Base-by-base conservation (phyloP, 768 basidiomycete genomes). In the Harrya chromipes region DNA sequence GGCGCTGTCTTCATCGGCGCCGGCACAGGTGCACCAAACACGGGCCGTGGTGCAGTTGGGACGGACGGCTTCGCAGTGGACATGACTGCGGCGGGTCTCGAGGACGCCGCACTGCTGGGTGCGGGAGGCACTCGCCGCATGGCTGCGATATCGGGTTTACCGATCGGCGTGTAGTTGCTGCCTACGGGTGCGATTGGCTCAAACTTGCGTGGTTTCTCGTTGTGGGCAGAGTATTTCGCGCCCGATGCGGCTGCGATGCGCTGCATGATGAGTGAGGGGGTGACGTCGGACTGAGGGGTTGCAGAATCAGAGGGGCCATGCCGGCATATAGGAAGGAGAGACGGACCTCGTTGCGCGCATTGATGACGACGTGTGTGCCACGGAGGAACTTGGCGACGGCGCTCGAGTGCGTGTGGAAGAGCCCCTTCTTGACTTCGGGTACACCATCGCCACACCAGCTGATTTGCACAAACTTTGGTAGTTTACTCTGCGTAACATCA, bases 371-470 rank as follows among this genome's bases (percentile, higher is more conserved):
- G 64, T 95, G 93, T 0, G 85, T 80, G 35, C 90, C 90, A 6
- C 83, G 83, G 39, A 98, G 75, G 67, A 87, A 94, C 49, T 74
- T 81, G 36, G 84, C 78, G 9, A 98, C 87, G 2, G 91, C 79
- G 39, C 79, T 78, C 7, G 92, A 82, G 67, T 97, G 94, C 8
- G 83, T 85, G 62, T 91, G 86, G 73, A 95, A 95, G 20, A 97
- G 76, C 8, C 95, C 95, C 67, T 98, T 98, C 70, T 90, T 87
- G 17, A 77, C 76, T 66, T 85, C 91, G 12, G 95, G 95, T 1
- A 98, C 95, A 50, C 95, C 95, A 62, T 95, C 94, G 38, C 95
- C 95, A 58, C 92, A 93, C 94, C 95, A 97, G 61, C 93, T 91
- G 69, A 98, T 87, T 63, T 95, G 90, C 14, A 97, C 92, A 54